Base-by-base conservation (phyloP, 108 stramenopile species). In the Asterionellopsis glacialis region DNA sequence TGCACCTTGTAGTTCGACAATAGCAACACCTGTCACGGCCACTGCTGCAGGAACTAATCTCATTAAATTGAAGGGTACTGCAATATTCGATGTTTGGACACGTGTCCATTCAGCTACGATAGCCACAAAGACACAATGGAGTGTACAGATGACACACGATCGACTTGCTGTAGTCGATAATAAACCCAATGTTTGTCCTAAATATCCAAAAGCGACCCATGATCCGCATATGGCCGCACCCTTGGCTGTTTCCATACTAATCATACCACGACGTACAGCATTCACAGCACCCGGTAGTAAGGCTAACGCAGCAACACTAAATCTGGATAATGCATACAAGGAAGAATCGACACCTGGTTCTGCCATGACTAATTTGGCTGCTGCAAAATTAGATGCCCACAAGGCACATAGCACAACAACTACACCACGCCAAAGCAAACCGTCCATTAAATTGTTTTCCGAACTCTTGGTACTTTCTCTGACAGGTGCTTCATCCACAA, bases 121-220 rank as follows among this genome's bases (percentile, higher is more conserved):
- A 11, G 85, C 85, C 14, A 87, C 85, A 66, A 84, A 83, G 38
- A 87, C 83, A 43, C 82, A 83, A 65, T 87, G 77, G 57, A 87
- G 54, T 14, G 81, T 81, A 57, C 85, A 87, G 73, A 87, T 82
- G 15, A 87, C 85, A 56, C 85, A 87, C 23, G 82, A 71, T 63
- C 77, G 62, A 26, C 70, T 72, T 16, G 85, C 80, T 19, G 85
- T 83, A 9, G 85, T 83, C 10, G 64, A 68, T 38, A 87, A 43
- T 6, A 87, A 55, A 25, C 85, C 85, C 22, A 87, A 51, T 0
- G 77, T 67, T 62, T 87, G 85, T 28, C 82, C 85, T 38, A 83
- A 33, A 55, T 87, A 87, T 19, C 85, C 85, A 63, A 83, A 82
- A 11, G 85, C 82, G 7, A 87, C 82, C 83, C 82, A 83, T 14